phyloP scores from a whole-genome alignment of 257 asterid species.

The Cynanchum wilfordii region DNA sequence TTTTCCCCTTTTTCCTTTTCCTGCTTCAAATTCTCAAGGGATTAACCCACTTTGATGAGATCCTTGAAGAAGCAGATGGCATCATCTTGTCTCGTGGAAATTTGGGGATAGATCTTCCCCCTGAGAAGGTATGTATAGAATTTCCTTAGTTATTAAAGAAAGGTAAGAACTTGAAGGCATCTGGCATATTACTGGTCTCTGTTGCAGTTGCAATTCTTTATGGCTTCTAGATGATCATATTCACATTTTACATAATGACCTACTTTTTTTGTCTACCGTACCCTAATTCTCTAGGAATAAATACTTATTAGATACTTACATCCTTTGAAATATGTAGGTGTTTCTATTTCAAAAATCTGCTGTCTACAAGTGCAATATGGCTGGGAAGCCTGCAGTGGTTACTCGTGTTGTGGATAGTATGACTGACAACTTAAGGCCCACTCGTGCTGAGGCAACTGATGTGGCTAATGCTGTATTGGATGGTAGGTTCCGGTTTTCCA shows the following conservation, averaged over 20 bases:
- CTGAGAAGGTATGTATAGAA: conserved; percentile 63
- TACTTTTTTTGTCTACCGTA: background rate
- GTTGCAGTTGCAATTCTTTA: background rate
- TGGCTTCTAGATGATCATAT: background rate
- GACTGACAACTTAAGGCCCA: conserved; percentile 94
- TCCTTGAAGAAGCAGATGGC: conserved; percentile 83
- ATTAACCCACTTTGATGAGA: conserved; percentile 82
- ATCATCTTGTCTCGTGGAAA: conserved; percentile 89
- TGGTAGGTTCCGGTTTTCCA: conserved; percentile 37
- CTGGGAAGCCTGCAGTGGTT: conserved; percentile 92
- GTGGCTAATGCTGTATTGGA: conserved; percentile 95
- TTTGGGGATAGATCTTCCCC: conserved; percentile 88
- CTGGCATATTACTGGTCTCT: background rate
- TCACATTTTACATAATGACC: background rate
- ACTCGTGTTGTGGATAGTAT: conserved; percentile 96
- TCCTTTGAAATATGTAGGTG: conserved; percentile 44
- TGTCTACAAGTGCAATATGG: conserved; percentile 89
- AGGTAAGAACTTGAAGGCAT: background rate
- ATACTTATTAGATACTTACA: background rate
- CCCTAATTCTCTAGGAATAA: background rate
- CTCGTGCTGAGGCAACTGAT: conserved; percentile 99
- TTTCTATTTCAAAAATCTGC: conserved; percentile 89
- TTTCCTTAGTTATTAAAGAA: conserved; percentile 1
- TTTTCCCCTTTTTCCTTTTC: background rate
- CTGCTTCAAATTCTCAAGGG: conserved; percentile 45